phyloP scores from a whole-genome alignment of 1,284 basidiomycete genomes.

The Tetrapyrgos nigripes region DNA sequence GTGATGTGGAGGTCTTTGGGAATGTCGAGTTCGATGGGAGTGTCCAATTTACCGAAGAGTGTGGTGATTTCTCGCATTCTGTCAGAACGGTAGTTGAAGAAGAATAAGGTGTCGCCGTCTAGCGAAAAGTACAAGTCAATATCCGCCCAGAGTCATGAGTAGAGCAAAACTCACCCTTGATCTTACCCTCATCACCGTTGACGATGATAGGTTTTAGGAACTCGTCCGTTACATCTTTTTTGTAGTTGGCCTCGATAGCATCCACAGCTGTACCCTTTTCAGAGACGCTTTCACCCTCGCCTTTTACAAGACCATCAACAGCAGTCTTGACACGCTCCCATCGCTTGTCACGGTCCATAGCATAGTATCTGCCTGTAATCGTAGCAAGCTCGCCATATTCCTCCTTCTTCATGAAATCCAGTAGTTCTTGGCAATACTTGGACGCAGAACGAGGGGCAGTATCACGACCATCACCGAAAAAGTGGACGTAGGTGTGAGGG shows the following conservation, averaged over 20 bases:
- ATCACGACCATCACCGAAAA: conserved; percentile 90
- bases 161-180: conserved; percentile 69
- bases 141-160: too few species aligned
- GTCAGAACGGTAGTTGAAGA: conserved; percentile 96
- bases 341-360: conserved; percentile 95
- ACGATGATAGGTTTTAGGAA: conserved; percentile 93
- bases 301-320: conserved; percentile 81
- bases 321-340: conserved; percentile 93
- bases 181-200: conserved; percentile 77
- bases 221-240: conserved; percentile 87
- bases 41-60: conserved; percentile 83
- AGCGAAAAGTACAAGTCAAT: neutral
- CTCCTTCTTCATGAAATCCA: conserved; percentile 80
- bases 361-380: conserved; percentile 89
- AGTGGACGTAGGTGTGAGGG: conserved; percentile 88
- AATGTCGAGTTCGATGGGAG: conserved; percentile 82
- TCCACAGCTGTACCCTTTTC: conserved; percentile 45
- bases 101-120: conserved; percentile 84
- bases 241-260: conserved; percentile 75
- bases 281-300: conserved; percentile 64
- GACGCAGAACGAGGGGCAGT: conserved; percentile 84
- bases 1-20: conserved; percentile 87
- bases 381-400: conserved; percentile 80
- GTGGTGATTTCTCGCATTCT: conserved; percentile 88
- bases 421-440: conserved; percentile 77